phyloP scores from a whole-genome alignment of 805 yeast genomes.

The Maudiozyma bulderi region DNA sequence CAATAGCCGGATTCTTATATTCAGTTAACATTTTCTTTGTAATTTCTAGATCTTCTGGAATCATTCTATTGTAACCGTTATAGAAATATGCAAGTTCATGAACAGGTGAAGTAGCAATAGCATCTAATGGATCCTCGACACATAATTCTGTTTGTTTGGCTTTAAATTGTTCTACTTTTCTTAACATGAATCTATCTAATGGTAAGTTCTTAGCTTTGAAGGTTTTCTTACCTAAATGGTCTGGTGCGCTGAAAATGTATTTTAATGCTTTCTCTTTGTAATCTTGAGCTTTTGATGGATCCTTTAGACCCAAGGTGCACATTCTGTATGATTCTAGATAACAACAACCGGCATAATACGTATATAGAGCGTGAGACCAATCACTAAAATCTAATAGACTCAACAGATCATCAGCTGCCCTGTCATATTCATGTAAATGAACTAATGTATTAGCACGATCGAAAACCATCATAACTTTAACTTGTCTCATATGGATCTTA shows the following conservation, averaged over 20 bases:
- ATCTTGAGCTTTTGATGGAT: slow-evolving; percentile 31
- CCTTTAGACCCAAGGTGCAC: slow-evolving; percentile 41
- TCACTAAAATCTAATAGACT: slow-evolving; percentile 62
- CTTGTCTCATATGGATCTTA: slow-evolving; percentile 77
- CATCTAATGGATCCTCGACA: slow-evolving; percentile 51
- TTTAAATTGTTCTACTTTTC: slow-evolving; percentile 53
- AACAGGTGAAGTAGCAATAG: slow-evolving; percentile 71
- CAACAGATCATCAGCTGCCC: slow-evolving; percentile 67
- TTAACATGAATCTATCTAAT: slow-evolving; percentile 67
- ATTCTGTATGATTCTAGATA: slow-evolving; percentile 72
- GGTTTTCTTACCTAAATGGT: slow-evolving; percentile 56
- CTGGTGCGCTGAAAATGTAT: slow-evolving; percentile 54
- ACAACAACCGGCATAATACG: slow-evolving; percentile 79
- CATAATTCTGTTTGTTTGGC: slow-evolving; percentile 29
- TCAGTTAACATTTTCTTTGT: slow-evolving; percentile 44
- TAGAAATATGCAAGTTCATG: slow-evolving; percentile 83
- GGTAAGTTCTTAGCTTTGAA: slow-evolving; percentile 79
- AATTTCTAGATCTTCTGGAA: slow-evolving; percentile 42
- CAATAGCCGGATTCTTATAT: slow-evolving; percentile 35
- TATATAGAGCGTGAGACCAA: slow-evolving; percentile 86
- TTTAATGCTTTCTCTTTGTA: slow-evolving; percentile 52
- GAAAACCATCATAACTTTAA: slow-evolving; percentile 75
- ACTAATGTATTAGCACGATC: slow-evolving; percentile 74
- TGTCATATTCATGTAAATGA: slow-evolving; percentile 65
- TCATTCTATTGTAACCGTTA: slow-evolving; percentile 87